These are phyloP conservation scores for Cryoendolithus antarcticus DNA, from an alignment of 2,329 filamentous ascomycete species.

Conservation along the genomic window DNA sequence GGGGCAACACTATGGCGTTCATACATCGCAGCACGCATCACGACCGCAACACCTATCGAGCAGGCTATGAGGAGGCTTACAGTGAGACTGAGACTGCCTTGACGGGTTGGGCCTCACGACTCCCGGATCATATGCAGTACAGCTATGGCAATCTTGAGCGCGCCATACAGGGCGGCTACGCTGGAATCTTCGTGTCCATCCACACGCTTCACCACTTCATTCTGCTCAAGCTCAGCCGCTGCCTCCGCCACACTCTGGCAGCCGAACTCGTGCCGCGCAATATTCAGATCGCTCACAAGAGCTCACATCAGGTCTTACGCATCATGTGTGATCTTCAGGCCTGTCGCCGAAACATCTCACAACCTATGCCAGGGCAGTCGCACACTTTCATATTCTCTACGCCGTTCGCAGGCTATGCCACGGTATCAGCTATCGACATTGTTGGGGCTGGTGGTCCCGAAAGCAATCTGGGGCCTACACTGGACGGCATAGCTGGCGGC, in stretches of 20 bases:
- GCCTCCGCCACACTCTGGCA: conserved; percentile 36
- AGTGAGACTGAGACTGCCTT: conserved; percentile 40
- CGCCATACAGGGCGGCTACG: conserved; percentile 40
- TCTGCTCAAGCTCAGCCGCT: conserved; percentile 52
- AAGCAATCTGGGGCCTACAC: conserved; percentile 37
- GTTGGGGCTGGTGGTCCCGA: conserved; percentile 48
- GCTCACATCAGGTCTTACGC: conserved; percentile 42
- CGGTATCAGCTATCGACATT: conserved; percentile 54
- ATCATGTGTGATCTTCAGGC: conserved; percentile 14
- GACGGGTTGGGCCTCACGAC: conserved; percentile 44
- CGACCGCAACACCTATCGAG: conserved; percentile 29
- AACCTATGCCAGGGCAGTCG: conserved; percentile 6
- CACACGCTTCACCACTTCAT: conserved; percentile 55
- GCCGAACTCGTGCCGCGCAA: conserved; percentile 33
- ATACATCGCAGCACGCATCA: conserved; percentile 42
- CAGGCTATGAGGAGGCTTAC: conserved; percentile 40
- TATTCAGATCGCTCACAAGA: conserved; percentile 37
- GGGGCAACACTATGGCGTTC: conserved; percentile 51
- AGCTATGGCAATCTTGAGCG: conserved; percentile 45
- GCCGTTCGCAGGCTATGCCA: conserved; percentile 50
- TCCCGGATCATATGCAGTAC: conserved; percentile 46
- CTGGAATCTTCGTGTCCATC: conserved; percentile 49
- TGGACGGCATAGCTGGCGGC: conserved; percentile 43
- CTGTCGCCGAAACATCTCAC: conserved; percentile 10
- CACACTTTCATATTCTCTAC: conserved; percentile 22